A percentile compares a stretch with the other conserved stretches of the same genome.
Evolutionary conservation across 2,329 filamentous ascomycete genomes (phyloP).

Genomic region (Fusarium xylarioides): DNA sequence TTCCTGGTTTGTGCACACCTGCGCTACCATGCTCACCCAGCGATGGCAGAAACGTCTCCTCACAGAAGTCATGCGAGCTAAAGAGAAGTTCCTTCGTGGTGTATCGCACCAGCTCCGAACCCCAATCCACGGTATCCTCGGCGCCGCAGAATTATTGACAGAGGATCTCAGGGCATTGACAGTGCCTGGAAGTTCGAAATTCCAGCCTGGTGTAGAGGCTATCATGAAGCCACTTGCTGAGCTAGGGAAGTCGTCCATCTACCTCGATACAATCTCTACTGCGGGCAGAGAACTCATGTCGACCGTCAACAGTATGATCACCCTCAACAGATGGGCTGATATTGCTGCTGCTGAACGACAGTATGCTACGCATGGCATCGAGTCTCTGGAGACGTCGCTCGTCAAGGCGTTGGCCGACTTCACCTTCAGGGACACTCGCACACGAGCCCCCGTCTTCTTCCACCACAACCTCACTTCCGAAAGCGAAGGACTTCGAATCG

Average conservation of each 20-base stretch:
- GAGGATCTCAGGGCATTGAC: constrained; percentile 50
- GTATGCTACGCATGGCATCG: constrained; percentile 36
- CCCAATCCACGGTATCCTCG: constrained; percentile 57
- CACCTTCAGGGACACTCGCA: constrained; percentile 2
- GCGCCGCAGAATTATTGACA: constrained; percentile 49
- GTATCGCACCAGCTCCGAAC: constrained; percentile 59
- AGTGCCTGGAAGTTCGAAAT: not conserved
- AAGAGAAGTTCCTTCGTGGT: constrained; percentile 55
- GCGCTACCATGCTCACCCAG: constrained; percentile 50
- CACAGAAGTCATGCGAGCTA: constrained; percentile 53
- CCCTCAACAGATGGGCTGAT: constrained; percentile 51
- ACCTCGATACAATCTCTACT: constrained; percentile 49
- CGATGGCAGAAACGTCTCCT: constrained; percentile 51
- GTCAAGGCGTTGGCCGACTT: constrained; percentile 11
- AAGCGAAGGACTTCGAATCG: constrained; percentile 46
- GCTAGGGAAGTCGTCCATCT: constrained; percentile 10
- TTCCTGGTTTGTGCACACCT: constrained; percentile 55
- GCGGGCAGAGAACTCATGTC: constrained; percentile 55
- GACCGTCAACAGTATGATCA: constrained; percentile 57
- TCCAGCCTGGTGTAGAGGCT: not conserved
- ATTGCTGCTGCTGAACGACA: constrained; percentile 44
- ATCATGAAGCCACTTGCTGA: constrained; percentile 3
- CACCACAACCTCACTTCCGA: constrained; percentile 15
- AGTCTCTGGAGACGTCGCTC: constrained; percentile 22
- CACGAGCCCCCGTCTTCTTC: constrained; percentile 30